A percentile compares a stretch with the other conserved stretches of the same genome.
phyloP scores from a whole-genome alignment of 169 alveolate genomes.

The Plasmodium inui region DNA sequence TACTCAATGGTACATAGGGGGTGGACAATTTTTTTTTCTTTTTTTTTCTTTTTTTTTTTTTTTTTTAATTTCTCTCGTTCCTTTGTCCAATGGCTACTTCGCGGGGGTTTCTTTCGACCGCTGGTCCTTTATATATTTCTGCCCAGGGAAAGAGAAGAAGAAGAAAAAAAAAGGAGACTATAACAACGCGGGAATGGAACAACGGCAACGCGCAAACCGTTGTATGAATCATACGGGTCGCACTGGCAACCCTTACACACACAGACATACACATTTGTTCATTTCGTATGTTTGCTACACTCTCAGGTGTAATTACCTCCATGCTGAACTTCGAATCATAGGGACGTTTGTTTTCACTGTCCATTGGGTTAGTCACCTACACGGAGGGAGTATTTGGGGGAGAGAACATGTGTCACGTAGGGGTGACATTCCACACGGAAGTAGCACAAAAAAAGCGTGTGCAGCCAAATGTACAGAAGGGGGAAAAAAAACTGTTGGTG shows the following conservation, averaged over 20 bases:
- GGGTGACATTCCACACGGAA: neutral
- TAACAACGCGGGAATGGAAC: neutral
- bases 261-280: neutral
- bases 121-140: conserved; percentile 44
- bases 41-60: neutral
- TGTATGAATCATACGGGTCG: neutral
- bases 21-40: neutral
- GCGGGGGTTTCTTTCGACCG: neutral
- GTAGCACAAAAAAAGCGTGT: neutral
- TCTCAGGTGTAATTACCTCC: conserved; percentile 6
- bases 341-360: conserved; percentile 25
- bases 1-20: neutral
- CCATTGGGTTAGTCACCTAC: conserved; percentile 44
- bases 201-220: neutral
- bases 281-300: neutral
- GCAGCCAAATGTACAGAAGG: neutral
- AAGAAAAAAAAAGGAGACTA: neutral
- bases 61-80: neutral
- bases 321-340: conserved; percentile 32
- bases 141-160: neutral
- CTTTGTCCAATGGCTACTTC: conserved; percentile 14
- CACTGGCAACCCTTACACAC: neutral
- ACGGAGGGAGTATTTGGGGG: neutral
- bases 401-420: neutral
- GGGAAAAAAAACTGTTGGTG: neutral